These are phyloP conservation scores for Pichia paraexigua DNA, from an alignment of 805 yeast genomes.

Conservation along the genomic window DNA sequence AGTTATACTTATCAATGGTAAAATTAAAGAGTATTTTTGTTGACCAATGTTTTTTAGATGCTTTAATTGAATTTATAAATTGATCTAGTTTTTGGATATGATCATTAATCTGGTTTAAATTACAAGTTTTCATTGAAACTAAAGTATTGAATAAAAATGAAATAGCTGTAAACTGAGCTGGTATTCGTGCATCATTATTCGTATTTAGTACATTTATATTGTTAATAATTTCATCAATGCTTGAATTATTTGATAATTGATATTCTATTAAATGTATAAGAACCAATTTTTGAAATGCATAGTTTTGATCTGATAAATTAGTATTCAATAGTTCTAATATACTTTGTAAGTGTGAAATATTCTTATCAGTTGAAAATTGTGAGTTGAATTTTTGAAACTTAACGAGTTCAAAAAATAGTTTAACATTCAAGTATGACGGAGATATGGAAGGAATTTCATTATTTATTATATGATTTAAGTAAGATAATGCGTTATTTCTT, in stretches of 20 bases:
- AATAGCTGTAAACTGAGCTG: slow-evolving; percentile 31
- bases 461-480: slow-evolving; percentile 22
- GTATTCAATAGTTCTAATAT: slow-evolving; percentile 4
- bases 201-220: slow-evolving; percentile 16
- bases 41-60: slow-evolving; percentile 5
- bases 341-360: slow-evolving; percentile 8
- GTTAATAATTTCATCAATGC: slow-evolving; percentile 17
- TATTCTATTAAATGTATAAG: slow-evolving; percentile 26
- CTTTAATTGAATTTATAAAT: slow-evolving; percentile 15
- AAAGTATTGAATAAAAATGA: background rate
- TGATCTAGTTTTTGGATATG: slow-evolving; percentile 20
- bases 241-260: slow-evolving; percentile 26
- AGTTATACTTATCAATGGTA: background rate
- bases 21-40: background rate
- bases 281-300: slow-evolving; percentile 18
- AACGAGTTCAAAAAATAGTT: slow-evolving; percentile 27
- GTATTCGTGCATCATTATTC: slow-evolving; percentile 6
- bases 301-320: slow-evolving; percentile 7
- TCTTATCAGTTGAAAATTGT: slow-evolving; percentile 22
- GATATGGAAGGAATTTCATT: slow-evolving; percentile 11
- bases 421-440: slow-evolving; percentile 6
- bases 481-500: slow-evolving; percentile 23
- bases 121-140: background rate
- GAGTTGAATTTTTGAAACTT: slow-evolving; percentile 28
- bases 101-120: slow-evolving; percentile 20